phyloP scores from a whole-genome alignment of 1,284 basidiomycete genomes.

The Phellopilus nigrolimitatus region DNA sequence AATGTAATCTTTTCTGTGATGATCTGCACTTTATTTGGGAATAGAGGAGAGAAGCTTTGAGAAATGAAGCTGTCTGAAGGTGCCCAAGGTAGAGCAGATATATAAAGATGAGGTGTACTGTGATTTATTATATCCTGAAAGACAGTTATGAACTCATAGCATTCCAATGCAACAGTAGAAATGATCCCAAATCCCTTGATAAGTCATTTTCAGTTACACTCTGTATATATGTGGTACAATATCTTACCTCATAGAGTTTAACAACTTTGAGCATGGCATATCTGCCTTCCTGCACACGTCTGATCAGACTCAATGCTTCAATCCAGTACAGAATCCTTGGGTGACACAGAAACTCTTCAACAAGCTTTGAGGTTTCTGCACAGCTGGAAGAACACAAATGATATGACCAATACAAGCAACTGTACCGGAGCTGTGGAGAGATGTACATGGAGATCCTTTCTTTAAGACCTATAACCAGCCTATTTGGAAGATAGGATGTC shows the following conservation, averaged over 20 bases:
- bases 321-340: not conserved
- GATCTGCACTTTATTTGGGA: not conserved
- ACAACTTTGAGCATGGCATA: not conserved
- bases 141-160: not conserved
- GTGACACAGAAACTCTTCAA: too few relatives aligned
- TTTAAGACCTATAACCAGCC: constrained; percentile 23
- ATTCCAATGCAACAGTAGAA: not conserved
- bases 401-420: not conserved
- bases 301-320: not conserved
- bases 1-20: not conserved
- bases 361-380: too few relatives aligned
- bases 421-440: not conserved
- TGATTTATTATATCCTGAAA: not conserved
- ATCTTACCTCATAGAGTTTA: not conserved
- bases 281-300: not conserved
- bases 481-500: not conserved
- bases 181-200: too few relatives aligned
- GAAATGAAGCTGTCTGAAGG: not conserved
- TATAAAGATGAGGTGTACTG: not conserved
- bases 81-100: not conserved
- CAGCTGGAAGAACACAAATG: too few relatives aligned
- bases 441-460: not conserved
- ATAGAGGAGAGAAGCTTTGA: not conserved
- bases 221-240: too few relatives aligned
- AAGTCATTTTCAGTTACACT: too few relatives aligned